Conservation (phyloP, 176 grass and related monocot genomes). For the Raddia guianensis region DNA sequence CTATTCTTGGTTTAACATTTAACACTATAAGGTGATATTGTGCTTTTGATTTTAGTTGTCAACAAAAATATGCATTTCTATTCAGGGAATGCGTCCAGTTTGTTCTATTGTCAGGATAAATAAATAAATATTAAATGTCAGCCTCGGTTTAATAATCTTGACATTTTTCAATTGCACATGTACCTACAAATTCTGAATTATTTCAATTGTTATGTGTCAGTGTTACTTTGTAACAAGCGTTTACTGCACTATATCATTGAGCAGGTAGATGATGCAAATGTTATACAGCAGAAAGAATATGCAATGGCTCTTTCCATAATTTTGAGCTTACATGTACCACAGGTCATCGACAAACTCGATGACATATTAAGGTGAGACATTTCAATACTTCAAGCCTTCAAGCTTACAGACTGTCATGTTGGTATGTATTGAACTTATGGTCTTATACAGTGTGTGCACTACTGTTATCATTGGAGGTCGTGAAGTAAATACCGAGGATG, state of each 20-base stretch:
- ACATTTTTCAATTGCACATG: conserved; percentile 22
- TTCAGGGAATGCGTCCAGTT: background rate
- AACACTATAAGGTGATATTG: conserved; percentile 17
- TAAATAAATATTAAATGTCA: conserved; percentile 14
- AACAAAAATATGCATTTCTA: conserved; percentile 6
- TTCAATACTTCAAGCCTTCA: conserved; percentile 20
- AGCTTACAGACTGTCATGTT: background rate
- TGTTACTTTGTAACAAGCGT: background rate
- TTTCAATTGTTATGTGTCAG: background rate
- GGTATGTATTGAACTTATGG: conserved; percentile 22
- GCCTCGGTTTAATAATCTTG: conserved; percentile 18
- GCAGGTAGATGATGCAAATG: conserved; percentile 87
- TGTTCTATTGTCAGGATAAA: conserved; percentile 12
- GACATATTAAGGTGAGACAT: conserved; percentile 85
- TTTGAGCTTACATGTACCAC: conserved; percentile 88
- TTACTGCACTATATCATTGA: conserved; percentile 14
- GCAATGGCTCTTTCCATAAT: conserved; percentile 91
- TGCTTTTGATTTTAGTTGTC: conserved; percentile 15
- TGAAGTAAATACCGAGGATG: conserved; percentile 71
- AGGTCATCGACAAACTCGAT: conserved; percentile 96
- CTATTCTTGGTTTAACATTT: conserved; percentile 12
- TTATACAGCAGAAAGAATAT: conserved; percentile 74
- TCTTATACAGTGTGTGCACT: conserved; percentile 80
- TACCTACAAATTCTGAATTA: conserved; percentile 20
- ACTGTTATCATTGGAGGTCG: conserved; percentile 81